Evolutionary conservation across 1,284 basidiomycete species (phyloP).

Genomic region (Heterobasidion irregulare): DNA sequence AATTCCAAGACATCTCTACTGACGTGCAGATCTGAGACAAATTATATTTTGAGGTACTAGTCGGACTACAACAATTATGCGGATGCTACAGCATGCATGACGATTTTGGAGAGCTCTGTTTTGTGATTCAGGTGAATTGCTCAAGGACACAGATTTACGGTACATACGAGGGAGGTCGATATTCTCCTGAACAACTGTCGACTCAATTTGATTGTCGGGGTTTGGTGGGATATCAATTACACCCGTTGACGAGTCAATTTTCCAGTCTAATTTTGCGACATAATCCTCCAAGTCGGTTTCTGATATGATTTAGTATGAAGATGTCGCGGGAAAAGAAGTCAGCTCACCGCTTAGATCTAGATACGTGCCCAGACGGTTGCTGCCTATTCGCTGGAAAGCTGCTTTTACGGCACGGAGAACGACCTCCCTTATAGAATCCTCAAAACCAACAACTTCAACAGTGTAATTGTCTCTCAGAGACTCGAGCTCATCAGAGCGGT

Average conservation of each 20-base stretch:
- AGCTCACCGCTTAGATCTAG: conserved; percentile 59
- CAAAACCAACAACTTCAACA: conserved; percentile 74
- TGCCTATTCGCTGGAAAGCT: conserved; percentile 70
- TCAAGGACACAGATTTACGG: neutral
- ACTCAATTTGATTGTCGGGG: conserved; percentile 93
- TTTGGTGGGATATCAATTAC: conserved; percentile 75
- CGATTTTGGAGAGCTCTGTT: conserved; percentile 80
- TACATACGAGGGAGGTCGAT: conserved; percentile 83
- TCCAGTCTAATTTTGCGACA: conserved; percentile 71
- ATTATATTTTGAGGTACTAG: too few relatives aligned
- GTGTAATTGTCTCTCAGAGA: conserved; percentile 79
- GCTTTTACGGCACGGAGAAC: conserved; percentile 72
- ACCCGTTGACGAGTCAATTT: conserved; percentile 47
- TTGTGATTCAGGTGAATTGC: conserved; percentile 7
- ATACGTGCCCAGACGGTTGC: conserved; percentile 64
- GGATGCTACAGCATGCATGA: conserved; percentile 56
- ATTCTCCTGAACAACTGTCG: conserved; percentile 87
- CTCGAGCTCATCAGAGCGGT: conserved; percentile 60
- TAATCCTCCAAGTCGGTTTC: conserved; percentile 59
- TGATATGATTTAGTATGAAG: conserved; percentile 18
- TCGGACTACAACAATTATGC: conserved; percentile 9
- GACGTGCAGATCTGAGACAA: too few relatives aligned
- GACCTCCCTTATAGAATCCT: conserved; percentile 71
- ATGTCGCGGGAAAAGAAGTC: neutral
- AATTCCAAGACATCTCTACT: too few relatives aligned